These are phyloP conservation scores for Candida lessepsii DNA, from an alignment of 805 yeast species.

Conservation along the genomic window DNA sequence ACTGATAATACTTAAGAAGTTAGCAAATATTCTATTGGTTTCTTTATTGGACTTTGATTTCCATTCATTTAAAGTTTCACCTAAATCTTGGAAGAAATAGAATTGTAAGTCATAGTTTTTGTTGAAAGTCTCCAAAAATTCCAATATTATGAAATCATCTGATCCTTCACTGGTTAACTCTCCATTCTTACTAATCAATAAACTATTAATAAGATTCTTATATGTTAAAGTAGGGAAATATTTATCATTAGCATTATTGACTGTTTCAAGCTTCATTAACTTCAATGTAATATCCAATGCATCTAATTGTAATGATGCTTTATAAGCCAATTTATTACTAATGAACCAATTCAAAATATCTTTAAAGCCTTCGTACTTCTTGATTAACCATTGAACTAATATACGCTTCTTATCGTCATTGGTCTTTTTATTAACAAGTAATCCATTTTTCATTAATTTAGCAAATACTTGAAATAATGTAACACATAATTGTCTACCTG, in stretches of 20 bases:
- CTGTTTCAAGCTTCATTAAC: constrained; percentile 56
- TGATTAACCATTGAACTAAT: constrained; percentile 63
- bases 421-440: constrained; percentile 32
- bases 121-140: constrained; percentile 54
- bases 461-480: constrained; percentile 50
- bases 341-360: constrained; percentile 42
- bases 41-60: constrained; percentile 10
- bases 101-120: constrained; percentile 76
- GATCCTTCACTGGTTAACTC: constrained; percentile 46
- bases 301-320: constrained; percentile 52
- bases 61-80: constrained; percentile 22
- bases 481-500: constrained; percentile 41
- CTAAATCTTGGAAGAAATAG: constrained; percentile 59
- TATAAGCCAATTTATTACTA: constrained; percentile 38
- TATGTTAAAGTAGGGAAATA: constrained; percentile 62
- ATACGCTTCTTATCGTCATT: constrained; percentile 45
- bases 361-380: constrained; percentile 57
- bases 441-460: constrained; percentile 41
- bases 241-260: constrained; percentile 50
- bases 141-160: constrained; percentile 48
- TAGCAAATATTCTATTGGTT: constrained; percentile 30
- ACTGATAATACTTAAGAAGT: constrained; percentile 39
- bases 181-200: constrained; percentile 32
- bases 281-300: constrained; percentile 55
- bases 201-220: constrained; percentile 36